Percentiles rank a stretch among this genome's conserved stretches.
Conservation (phyloP, 306 rosid genomes). For the Quercus gilva region DNA sequence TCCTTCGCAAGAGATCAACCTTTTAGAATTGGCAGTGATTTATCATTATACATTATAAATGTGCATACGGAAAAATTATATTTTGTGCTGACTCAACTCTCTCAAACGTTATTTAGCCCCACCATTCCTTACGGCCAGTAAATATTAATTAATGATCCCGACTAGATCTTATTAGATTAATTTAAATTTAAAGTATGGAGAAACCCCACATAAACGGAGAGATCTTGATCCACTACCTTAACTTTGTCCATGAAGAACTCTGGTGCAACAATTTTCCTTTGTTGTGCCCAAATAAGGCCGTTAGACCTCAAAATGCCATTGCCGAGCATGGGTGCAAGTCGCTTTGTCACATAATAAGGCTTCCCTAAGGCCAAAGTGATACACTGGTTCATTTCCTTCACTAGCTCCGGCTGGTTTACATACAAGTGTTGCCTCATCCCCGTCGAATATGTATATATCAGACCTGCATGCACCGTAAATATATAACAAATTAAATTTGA, state of each 20-base stretch:
- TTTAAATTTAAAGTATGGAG: not conserved
- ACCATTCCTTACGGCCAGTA: constrained; percentile 64
- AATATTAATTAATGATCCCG: too few species aligned
- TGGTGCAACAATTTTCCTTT: constrained; percentile 84
- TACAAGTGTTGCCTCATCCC: constrained; percentile 78
- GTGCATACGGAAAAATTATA: too few species aligned
- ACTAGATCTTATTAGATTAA: too few species aligned
- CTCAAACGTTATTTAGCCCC: constrained; percentile 39
- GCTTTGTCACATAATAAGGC: constrained; percentile 68
- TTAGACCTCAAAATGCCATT: constrained; percentile 80
- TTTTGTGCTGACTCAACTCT: constrained; percentile 31
- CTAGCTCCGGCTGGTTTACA: constrained; percentile 75
- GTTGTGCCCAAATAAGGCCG: constrained; percentile 71
- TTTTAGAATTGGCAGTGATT: too few species aligned
- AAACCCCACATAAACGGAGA: not conserved
- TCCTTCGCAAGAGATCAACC: too few species aligned
- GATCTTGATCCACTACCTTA: constrained; percentile 37
- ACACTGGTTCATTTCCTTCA: constrained; percentile 64
- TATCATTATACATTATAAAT: too few species aligned
- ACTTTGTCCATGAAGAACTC: constrained; percentile 91
- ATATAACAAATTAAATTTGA: not conserved
- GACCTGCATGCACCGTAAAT: constrained; percentile 43
- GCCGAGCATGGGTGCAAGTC: constrained; percentile 81
- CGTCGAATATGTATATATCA: constrained; percentile 70
- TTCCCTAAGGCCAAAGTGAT: constrained; percentile 68